Percentiles rank a stretch among this genome's conserved stretches.
Conservation (phyloP, 441 rosid genomes). For the Jatropha multifida region DNA sequence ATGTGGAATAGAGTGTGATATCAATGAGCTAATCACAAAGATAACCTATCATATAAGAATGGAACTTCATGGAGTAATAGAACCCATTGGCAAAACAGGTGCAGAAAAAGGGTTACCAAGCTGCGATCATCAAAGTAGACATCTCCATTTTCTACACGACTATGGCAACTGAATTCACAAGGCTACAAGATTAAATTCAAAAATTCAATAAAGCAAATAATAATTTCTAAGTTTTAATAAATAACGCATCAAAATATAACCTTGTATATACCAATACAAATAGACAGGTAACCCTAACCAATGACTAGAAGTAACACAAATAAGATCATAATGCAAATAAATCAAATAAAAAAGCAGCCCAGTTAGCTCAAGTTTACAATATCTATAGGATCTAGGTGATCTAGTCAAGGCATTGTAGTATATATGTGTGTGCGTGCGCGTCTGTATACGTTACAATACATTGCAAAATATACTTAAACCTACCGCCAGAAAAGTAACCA, state of each 20-base stretch:
- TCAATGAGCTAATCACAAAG: slow-evolving; percentile 18
- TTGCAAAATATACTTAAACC: slow-evolving; percentile 14
- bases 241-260: background rate
- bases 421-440: no score
- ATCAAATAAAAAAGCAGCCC: background rate
- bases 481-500: slow-evolving; percentile 85
- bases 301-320: slow-evolving; percentile 1
- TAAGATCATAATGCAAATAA: background rate
- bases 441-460: background rate
- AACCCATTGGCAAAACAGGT: slow-evolving; percentile 14
- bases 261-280: background rate
- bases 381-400: background rate
- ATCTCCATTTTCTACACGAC: slow-evolving; percentile 83
- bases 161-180: slow-evolving; percentile 80
- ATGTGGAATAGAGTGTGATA: slow-evolving; percentile 17
- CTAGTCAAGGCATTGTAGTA: background rate
- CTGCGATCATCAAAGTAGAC: slow-evolving; percentile 74
- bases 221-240: background rate
- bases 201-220: slow-evolving; percentile 15
- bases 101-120: slow-evolving; percentile 54
- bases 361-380: background rate
- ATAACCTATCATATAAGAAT: slow-evolving; percentile 2
- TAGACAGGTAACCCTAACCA: slow-evolving; percentile 1
- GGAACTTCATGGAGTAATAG: slow-evolving; percentile 16
- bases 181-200: slow-evolving; percentile 50